Base-by-base conservation (phyloP, 2,329 filamentous ascomycete species). In the Cadophora luteo-olivacea region DNA sequence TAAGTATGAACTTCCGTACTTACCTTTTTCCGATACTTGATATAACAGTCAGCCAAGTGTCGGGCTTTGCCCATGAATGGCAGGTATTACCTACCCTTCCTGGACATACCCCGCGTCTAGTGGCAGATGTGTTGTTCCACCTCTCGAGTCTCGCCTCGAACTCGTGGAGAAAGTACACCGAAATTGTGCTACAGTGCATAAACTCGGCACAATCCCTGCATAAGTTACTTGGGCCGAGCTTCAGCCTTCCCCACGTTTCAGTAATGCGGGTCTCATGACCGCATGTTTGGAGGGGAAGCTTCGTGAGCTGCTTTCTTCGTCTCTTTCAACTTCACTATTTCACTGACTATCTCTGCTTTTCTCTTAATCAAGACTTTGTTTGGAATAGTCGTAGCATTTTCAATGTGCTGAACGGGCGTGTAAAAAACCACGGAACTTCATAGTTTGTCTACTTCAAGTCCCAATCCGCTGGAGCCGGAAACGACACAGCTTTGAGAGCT, bases 161-260 rank as follows among this genome's bases (percentile, higher is more conserved):
- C 41, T 45, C 55, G 65, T 65, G 49, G 36, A 66, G 61, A 12
- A 51, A 11, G n/a, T 49, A 33, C 41, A 48, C 38, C 41, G 41
- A 65, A 54, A 54, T 55, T 54, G 22, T 49, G 45, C 45, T 49
- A 19, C 45, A 49, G 19, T 22, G 49, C 19, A 38, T 24, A 61
- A 61, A 22, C 38, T 19, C 16, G 54, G 60, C 61, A 69, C 51
- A 66, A 67, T 36, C 19, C 33, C 36, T 61, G 66, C 61, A 65
- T 57, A 66, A 63, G 58, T 6, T 45, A 5, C 24, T 49, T 48
- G 38, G 32, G 60, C 65, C 29, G 51, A 49, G 61, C 61, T 51
- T 45, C 58, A 45, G 25, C 45, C 48, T 70, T 66, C 69, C 68
- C 68, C 70, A 67, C 63, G 66, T 71, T 71, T 66, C 63, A 70